Conservation (phyloP, 2,329 filamentous ascomycete species). For the Trichophyton equinum region DNA sequence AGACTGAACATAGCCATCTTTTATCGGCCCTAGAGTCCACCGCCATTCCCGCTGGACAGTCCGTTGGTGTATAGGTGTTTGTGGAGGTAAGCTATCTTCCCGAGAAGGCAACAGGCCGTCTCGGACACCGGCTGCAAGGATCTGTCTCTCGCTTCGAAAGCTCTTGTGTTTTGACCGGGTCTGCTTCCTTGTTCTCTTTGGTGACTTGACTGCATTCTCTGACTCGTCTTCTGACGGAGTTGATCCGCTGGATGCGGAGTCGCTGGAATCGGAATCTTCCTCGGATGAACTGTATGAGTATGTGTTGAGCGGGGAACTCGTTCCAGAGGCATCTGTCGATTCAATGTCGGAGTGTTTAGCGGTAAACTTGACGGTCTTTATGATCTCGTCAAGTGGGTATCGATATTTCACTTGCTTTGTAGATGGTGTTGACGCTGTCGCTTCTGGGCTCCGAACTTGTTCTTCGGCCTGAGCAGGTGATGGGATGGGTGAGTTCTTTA, state of each 20-base stretch:
- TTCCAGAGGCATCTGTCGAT: constrained; percentile 9
- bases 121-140: constrained; percentile 29
- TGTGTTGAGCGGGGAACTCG: constrained; percentile 16
- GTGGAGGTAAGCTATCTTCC: constrained; percentile 23
- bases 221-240: constrained; percentile 24
- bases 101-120: constrained; percentile 21
- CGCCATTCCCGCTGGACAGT: constrained; percentile 45
- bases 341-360: constrained; percentile 44
- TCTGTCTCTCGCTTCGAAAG: constrained; percentile 18
- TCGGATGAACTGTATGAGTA: constrained; percentile 14
- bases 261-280: constrained; percentile 19
- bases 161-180: constrained; percentile 9
- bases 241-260: constrained; percentile 20
- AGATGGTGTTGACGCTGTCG: constrained; percentile 38
- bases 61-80: constrained; percentile 41
- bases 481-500: constrained; percentile 33
- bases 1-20: constrained; percentile 13
- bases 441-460: constrained; percentile 18
- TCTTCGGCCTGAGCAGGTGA: constrained; percentile 10
- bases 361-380: constrained; percentile 44
- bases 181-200: constrained; percentile 8
- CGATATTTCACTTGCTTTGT: constrained; percentile 47
- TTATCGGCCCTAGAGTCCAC: constrained; percentile 43
- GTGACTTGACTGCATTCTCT: constrained; percentile 9
- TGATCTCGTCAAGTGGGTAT: constrained; percentile 45